These are phyloP conservation scores for Postia placenta DNA, from an alignment of 768 basidiomycete species.

Conservation along the genomic window DNA sequence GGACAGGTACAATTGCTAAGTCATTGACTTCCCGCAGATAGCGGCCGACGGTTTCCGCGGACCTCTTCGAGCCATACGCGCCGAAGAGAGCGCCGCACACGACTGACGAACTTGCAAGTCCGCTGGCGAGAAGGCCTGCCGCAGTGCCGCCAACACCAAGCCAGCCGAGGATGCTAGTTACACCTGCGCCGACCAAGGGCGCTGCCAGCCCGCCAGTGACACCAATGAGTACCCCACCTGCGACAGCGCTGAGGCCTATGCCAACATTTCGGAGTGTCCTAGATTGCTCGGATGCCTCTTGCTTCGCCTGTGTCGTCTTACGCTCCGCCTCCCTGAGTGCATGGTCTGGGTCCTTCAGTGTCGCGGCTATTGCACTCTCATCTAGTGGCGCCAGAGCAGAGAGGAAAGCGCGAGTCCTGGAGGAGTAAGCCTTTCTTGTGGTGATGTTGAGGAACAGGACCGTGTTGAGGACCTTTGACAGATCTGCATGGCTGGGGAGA, in stretches of 20 bases:
- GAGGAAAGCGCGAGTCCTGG: slow-evolving; percentile 43
- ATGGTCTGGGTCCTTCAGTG: slow-evolving; percentile 42
- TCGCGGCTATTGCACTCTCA: slow-evolving; percentile 38
- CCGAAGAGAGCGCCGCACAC: slow-evolving; percentile 57
- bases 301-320: slow-evolving; percentile 32
- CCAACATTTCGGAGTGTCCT: slow-evolving; percentile 40
- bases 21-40: slow-evolving; percentile 50
- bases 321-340: slow-evolving; percentile 39
- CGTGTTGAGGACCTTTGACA: slow-evolving; percentile 41
- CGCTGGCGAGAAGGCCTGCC: slow-evolving; percentile 43
- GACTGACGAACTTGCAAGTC: slow-evolving; percentile 47
- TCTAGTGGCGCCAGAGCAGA: slow-evolving; percentile 33
- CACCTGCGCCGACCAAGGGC: slow-evolving; percentile 50
- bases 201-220: slow-evolving; percentile 57
- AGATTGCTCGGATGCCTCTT: slow-evolving; percentile 35
- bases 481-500: slow-evolving; percentile 31
- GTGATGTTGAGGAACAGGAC: slow-evolving; percentile 48
- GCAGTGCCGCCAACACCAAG: slow-evolving; percentile 50
- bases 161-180: slow-evolving; percentile 41
- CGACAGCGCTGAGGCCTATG: slow-evolving; percentile 45
- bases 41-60: slow-evolving; percentile 41
- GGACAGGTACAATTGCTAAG: slow-evolving; percentile 43
- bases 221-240: slow-evolving; percentile 49
- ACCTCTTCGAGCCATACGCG: slow-evolving; percentile 45
- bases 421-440: slow-evolving; percentile 41